phyloP scores from a whole-genome alignment of 441 rosid genomes.

The Populus trichocarpa region DNA sequence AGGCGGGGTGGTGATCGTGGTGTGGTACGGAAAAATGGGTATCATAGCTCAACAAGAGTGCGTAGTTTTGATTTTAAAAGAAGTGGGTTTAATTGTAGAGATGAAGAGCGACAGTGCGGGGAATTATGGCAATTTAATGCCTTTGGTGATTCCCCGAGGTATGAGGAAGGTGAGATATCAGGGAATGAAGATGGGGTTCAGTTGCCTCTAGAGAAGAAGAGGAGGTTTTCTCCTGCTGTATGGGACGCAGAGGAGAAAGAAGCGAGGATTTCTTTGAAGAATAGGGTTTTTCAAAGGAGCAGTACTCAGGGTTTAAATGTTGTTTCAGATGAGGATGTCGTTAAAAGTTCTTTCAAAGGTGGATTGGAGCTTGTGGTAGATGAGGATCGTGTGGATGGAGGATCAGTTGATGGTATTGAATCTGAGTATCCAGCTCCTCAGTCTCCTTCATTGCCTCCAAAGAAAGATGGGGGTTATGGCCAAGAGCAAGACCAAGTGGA shows the following conservation, averaged over 20 bases:
- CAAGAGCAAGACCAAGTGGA: conserved; percentile 26
- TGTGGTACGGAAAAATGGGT: conserved; percentile 21
- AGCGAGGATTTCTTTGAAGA: conserved; percentile 27
- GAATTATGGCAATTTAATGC: background rate
- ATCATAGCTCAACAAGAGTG: conserved; percentile 10
- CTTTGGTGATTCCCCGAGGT: conserved; percentile 6
- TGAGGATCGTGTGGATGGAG: conserved; percentile 5
- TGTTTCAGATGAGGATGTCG: conserved; percentile 17
- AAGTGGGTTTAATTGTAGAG: conserved; percentile 15
- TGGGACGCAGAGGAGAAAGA: conserved; percentile 40
- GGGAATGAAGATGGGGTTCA: conserved; percentile 28
- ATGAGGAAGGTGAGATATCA: conserved; percentile 17
- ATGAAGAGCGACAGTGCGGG: conserved; percentile 11
- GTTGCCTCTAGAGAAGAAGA: conserved; percentile 48
- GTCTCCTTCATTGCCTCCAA: conserved; percentile 12
- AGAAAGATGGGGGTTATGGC: conserved; percentile 19
- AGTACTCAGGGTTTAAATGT: conserved; percentile 9
- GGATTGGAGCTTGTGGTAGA: conserved; percentile 20
- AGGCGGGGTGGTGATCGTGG: conserved; percentile 23
- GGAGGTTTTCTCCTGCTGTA: conserved; percentile 48
- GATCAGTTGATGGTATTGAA: background rate
- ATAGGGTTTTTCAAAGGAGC: conserved; percentile 8
- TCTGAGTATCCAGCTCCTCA: background rate
- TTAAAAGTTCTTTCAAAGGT: conserved; percentile 4
- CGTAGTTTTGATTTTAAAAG: conserved; percentile 14